These are phyloP conservation scores for Fusarium sulawesiense DNA, from an alignment of 2,329 filamentous ascomycete species.

Conservation along the genomic window DNA sequence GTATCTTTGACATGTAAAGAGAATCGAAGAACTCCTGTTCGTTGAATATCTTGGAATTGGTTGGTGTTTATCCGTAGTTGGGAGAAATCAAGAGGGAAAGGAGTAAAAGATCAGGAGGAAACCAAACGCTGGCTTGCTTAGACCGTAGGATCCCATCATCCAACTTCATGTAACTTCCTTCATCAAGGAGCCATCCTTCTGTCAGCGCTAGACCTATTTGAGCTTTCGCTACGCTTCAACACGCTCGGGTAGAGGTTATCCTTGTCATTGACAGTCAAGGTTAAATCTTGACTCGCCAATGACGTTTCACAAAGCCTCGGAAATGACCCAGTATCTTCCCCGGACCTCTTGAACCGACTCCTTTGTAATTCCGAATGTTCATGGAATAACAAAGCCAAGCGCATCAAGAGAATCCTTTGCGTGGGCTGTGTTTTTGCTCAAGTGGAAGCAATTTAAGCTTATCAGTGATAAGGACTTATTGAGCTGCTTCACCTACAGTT, in stretches of 20 bases:
- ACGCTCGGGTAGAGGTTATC: neutral
- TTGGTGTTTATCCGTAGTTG: too few relatives aligned
- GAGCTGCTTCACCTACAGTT: neutral
- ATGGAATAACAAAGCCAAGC: neutral
- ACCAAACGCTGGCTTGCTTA: neutral
- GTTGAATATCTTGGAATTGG: neutral
- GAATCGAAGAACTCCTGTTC: neutral
- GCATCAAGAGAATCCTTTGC: neutral
- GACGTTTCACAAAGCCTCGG: neutral
- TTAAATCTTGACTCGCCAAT: neutral
- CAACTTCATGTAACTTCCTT: neutral
- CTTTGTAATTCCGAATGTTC: neutral
- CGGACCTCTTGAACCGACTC: neutral
- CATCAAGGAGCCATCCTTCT: neutral
- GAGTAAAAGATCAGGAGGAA: neutral
- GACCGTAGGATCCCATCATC: neutral
- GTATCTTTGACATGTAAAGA: neutral
- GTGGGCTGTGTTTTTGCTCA: neutral
- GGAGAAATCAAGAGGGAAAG: neutral
- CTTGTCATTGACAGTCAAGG: neutral
- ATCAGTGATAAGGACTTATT: neutral
- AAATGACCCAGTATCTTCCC: neutral
- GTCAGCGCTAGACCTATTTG: neutral
- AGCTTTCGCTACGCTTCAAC: neutral
- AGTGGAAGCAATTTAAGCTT: neutral